A percentile compares a stretch with the other conserved stretches of the same genome.
Evolutionary conservation across 2,329 filamentous ascomycete genomes (phyloP).

Genomic region (Botrytis sinoallii): DNA sequence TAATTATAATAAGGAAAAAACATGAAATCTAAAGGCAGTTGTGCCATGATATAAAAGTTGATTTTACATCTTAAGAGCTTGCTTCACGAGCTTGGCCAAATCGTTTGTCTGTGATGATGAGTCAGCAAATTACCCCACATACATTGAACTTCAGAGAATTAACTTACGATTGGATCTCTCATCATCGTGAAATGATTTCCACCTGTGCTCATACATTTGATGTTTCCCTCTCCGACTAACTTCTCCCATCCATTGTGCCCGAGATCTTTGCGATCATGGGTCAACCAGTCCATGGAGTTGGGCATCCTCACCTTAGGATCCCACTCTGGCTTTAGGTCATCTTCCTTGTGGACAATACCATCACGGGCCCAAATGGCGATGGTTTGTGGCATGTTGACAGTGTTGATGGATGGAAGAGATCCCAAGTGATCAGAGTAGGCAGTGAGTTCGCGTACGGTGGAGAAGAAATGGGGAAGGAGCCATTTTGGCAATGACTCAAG

Average conservation of each 20-base stretch:
- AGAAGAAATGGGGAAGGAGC: constrained; percentile 70
- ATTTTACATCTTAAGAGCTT: constrained; percentile 16
- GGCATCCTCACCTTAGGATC: constrained; percentile 50
- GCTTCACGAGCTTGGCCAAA: constrained; percentile 16
- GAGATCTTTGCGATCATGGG: constrained; percentile 70
- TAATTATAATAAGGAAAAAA: not conserved
- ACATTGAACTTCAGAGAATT: not conserved
- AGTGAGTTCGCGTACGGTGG: constrained; percentile 49
- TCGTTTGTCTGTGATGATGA: constrained; percentile 7
- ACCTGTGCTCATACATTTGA: constrained; percentile 20
- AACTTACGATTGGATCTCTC: constrained; percentile 28
- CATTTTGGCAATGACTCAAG: constrained; percentile 53
- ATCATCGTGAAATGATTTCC: constrained; percentile 33
- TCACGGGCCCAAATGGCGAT: constrained; percentile 69
- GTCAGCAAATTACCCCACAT: constrained; percentile 9
- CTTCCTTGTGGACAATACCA: constrained; percentile 60
- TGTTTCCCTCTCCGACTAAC: constrained; percentile 25
- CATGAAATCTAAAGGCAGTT: not conserved
- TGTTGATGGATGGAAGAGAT: constrained; percentile 56
- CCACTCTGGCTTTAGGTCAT: constrained; percentile 60
- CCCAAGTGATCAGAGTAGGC: constrained; percentile 66
- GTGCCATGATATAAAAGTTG: not conserved
- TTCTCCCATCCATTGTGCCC: constrained; percentile 61
- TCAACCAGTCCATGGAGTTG: constrained; percentile 58
- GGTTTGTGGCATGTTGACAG: constrained; percentile 53